Evolutionary conservation across 2,329 filamentous ascomycete genomes (phyloP).

Genomic region (Pseudocercospora fuligena): DNA sequence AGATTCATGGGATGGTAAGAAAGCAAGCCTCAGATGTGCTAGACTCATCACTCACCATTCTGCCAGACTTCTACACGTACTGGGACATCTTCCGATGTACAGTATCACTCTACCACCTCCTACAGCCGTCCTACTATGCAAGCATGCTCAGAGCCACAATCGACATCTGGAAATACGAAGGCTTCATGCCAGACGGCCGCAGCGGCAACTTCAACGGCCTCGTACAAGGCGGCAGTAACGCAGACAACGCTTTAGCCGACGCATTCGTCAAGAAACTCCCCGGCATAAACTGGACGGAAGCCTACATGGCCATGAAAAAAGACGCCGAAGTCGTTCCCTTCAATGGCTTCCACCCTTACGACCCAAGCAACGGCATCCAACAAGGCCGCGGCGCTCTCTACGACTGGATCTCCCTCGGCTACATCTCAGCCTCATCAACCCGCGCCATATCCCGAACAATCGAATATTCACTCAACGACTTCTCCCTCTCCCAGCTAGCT

Average conservation of each 20-base stretch:
- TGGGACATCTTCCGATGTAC: constrained; percentile 70
- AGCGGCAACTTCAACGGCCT: constrained; percentile 43
- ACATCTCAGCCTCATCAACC: constrained; percentile 44
- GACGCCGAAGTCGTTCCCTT: constrained; percentile 42
- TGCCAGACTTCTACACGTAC: constrained; percentile 68
- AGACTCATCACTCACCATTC: not conserved
- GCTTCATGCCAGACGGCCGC: constrained; percentile 44
- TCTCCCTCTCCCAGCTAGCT: constrained; percentile 48
- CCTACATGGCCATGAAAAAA: constrained; percentile 42
- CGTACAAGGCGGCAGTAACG: constrained; percentile 43
- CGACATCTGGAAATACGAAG: constrained; percentile 62
- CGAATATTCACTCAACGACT: constrained; percentile 52
- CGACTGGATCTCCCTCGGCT: constrained; percentile 51
- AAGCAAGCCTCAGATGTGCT: not conserved
- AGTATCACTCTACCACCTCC: constrained; percentile 67
- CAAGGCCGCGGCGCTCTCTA: constrained; percentile 50
- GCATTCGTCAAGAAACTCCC: constrained; percentile 42
- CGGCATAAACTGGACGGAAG: constrained; percentile 42
- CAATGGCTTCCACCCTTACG: constrained; percentile 37
- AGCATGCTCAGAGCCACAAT: constrained; percentile 70
- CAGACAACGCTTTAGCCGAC: constrained; percentile 44
- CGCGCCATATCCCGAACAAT: constrained; percentile 48
- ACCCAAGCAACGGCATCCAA: constrained; percentile 44
- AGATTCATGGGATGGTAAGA: constrained; percentile 65
- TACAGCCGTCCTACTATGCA: constrained; percentile 66